These are phyloP conservation scores for Neurospora sp. DNA, from an alignment of 495 filamentous ascomycete genomes.

Conservation along the genomic window DNA sequence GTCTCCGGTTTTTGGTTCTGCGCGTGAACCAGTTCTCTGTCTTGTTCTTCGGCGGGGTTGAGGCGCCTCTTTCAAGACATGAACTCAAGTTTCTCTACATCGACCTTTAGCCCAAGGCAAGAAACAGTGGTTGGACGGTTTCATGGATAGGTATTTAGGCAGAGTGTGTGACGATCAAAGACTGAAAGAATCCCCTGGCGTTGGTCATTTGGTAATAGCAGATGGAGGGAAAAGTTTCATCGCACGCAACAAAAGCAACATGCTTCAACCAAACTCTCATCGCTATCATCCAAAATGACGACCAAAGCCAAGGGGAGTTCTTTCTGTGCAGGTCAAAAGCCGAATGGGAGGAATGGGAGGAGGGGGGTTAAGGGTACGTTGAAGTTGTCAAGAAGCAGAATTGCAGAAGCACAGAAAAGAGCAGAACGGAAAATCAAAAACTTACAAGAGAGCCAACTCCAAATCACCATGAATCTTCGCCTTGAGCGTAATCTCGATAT, in stretches of 20 bases:
- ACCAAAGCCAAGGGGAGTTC: neutral
- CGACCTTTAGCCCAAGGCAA: conserved; percentile 25
- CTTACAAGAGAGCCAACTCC: conserved; percentile 75
- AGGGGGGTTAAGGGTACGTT: neutral
- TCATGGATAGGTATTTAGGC: conserved; percentile 5
- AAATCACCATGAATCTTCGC: conserved; percentile 90
- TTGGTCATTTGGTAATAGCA: neutral
- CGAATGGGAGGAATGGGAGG: neutral
- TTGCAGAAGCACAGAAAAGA: neutral
- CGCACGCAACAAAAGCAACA: neutral
- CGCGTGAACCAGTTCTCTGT: neutral
- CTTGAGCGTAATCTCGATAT: conserved; percentile 84
- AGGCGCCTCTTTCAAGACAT: neutral
- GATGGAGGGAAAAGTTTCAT: neutral
- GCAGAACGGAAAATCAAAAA: conserved; percentile 6
- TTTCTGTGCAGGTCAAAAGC: neutral
- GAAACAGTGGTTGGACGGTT: conserved; percentile 10
- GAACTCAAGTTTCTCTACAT: conserved; percentile 29
- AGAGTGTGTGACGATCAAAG: neutral
- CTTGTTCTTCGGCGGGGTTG: neutral
- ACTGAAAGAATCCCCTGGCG: neutral
- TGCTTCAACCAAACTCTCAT: neutral
- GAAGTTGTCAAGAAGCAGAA: neutral
- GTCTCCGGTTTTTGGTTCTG: neutral
- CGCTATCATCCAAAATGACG: neutral